Base-by-base conservation (phyloP, 352 stramenopile species). In the Globisporangium takayamanum region DNA sequence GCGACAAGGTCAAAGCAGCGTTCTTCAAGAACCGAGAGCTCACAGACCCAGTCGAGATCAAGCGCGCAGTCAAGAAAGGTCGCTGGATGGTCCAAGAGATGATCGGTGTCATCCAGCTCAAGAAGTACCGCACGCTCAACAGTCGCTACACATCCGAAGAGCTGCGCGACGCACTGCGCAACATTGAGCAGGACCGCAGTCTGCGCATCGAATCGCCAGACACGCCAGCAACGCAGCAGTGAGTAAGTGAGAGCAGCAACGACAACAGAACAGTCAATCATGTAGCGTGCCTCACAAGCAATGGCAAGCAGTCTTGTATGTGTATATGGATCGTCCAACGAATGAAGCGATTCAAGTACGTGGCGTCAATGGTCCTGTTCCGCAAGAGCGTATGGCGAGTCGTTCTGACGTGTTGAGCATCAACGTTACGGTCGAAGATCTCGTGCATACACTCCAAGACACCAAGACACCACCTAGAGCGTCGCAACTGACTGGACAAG, bases 121-220 rank as follows among this genome's bases (percentile, higher is more conserved):
- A 98, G 65, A 99, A 99, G 67, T 99, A 99, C 70, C 80, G 96
- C 53, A 87, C 92, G 50, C 85, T 99, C 67, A 97, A 97, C 57
- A 78, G 72, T 57, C 74, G 94, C 55, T 99, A 99, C 66, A 94
- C 84, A 33, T 68, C 81, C 11, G 79, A 87, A 56, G 81, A 92
- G 59, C 68, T 91, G 64, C 80, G 76, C 26, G 76, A 88, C 57
- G 55, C 55, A 48, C 20, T 54, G 53, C 53, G 41, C 44, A 65
- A 48, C 48, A 45, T 60, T 20, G 49, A 56, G 16, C 68, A 59
- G 26, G 57, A 61, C 63, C 53, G 70, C 65, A 59, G 60, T 68
- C n/a, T 74, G 77, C 57, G 70, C 76, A 57, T 68, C 73, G 15
- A 63, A 54, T 39, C 60, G 73, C 37, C 51, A 81, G 50, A 39